phyloP scores from a whole-genome alignment of 305 asterid species.

The Plantago coronopus region DNA sequence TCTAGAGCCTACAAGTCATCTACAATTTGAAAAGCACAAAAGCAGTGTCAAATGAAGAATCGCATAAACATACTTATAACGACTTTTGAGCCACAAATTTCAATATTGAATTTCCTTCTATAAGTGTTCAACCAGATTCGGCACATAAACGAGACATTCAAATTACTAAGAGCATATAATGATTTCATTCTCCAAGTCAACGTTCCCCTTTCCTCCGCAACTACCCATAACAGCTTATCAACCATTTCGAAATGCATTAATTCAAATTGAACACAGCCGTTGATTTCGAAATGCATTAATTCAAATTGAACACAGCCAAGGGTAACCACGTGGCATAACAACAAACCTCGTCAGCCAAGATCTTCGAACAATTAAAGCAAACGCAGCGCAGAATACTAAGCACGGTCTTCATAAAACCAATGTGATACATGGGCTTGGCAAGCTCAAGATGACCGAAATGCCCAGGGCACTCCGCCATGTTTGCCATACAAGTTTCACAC shows the following conservation, averaged over 20 bases:
- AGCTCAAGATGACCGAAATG: slow-evolving; percentile 98
- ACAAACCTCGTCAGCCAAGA: slow-evolving; percentile 78
- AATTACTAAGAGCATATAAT: neutral
- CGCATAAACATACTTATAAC: too few species aligned
- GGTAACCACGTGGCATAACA: neutral
- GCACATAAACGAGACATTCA: neutral
- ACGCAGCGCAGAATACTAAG: slow-evolving; percentile 81
- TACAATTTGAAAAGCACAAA: too few species aligned
- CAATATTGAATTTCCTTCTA: too few species aligned
- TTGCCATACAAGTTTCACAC: slow-evolving; percentile 97
- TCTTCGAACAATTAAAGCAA: slow-evolving; percentile 95
- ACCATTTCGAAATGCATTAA: neutral
- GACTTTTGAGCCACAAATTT: too few species aligned
- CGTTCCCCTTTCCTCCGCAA: neutral
- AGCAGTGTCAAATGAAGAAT: too few species aligned
- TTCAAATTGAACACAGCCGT: neutral
- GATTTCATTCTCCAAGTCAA: too few species aligned
- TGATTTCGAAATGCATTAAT: neutral
- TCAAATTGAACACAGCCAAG: neutral
- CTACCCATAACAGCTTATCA: neutral
- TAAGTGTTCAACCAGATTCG: neutral
- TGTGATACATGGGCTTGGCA: slow-evolving; percentile 97
- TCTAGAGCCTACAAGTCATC: too few species aligned
- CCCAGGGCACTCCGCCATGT: slow-evolving; percentile 98
- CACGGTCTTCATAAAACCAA: slow-evolving; percentile 87